Conservation (phyloP, 208 protist genomes). For the Perkinsela sp. region DNA sequence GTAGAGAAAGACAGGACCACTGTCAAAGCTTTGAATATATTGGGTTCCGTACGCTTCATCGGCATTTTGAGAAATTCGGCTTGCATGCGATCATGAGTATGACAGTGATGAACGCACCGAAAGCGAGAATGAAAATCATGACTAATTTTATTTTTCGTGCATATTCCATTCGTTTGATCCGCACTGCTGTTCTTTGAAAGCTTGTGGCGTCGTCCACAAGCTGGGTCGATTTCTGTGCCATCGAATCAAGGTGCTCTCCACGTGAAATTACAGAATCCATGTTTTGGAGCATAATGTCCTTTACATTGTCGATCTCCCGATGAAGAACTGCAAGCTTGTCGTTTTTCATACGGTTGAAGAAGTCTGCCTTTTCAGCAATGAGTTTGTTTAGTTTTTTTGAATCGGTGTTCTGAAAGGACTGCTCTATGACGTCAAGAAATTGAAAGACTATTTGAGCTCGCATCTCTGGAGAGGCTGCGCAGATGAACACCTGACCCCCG, state of each 20-base stretch:
- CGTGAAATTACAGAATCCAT: conserved; percentile 62
- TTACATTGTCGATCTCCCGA: conserved; percentile 57
- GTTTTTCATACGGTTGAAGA: conserved; percentile 67
- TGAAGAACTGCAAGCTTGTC: conserved; percentile 60
- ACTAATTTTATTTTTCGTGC: conserved; percentile 62
- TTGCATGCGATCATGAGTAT: conserved; percentile 51
- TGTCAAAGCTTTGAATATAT: no score
- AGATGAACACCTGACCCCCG: conserved; percentile 47
- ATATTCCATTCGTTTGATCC: conserved; percentile 59
- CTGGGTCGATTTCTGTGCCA: conserved; percentile 46
- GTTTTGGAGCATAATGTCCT: conserved; percentile 72
- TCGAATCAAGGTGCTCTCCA: conserved; percentile 42
- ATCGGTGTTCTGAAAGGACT: conserved; percentile 22
- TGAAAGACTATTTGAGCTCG: conserved; percentile 60
- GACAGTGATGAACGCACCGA: conserved; percentile 34
- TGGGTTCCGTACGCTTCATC: no score
- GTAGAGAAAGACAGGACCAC: no score
- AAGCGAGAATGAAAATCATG: conserved; percentile 28
- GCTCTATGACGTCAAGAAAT: conserved; percentile 59
- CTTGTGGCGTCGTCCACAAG: conserved; percentile 41
- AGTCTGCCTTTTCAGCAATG: conserved; percentile 67
- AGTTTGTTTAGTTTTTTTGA: conserved; percentile 60
- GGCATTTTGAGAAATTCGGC: conserved; percentile 46
- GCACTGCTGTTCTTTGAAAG: conserved; percentile 39
- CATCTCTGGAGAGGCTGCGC: conserved; percentile 49